phyloP scores from a whole-genome alignment of 345 rosid species.

The Sapria himalayana region DNA sequence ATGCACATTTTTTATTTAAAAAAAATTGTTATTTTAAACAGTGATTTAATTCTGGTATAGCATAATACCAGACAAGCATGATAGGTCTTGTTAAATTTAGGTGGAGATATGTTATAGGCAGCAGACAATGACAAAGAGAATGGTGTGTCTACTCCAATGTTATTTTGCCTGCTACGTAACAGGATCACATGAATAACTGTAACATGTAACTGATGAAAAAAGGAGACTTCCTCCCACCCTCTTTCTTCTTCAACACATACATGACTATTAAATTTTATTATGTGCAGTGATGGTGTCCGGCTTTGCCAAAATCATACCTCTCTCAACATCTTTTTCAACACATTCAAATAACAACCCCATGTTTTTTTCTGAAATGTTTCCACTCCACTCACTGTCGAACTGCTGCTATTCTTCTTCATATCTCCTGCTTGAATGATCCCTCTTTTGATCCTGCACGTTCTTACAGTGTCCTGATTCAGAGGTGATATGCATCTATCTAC shows the following conservation, averaged over 20 bases:
- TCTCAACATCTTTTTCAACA: constrained; percentile 68
- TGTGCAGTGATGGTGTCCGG: constrained; percentile 68
- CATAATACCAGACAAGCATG: too few relatives aligned
- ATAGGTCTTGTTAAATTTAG: too few relatives aligned
- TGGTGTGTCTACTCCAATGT: constrained; percentile 90
- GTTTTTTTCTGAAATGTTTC: constrained; percentile 89
- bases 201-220: constrained; percentile 79
- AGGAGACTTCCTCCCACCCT: constrained; percentile 88
- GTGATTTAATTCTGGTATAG: too few relatives aligned
- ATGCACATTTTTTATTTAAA: too few relatives aligned
- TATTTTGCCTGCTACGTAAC: constrained; percentile 86
- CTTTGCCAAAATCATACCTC: constrained; percentile 94
- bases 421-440: constrained; percentile 64
- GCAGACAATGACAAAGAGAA: constrained; percentile 44
- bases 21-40: too few relatives aligned
- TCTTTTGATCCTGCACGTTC: constrained; percentile 79
- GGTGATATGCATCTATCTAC: constrained; percentile 74
- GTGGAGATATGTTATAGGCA: too few relatives aligned
- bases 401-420: constrained; percentile 63
- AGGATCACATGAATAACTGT: constrained; percentile 89
- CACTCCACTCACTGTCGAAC: constrained; percentile 51
- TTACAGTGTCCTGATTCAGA: constrained; percentile 80
- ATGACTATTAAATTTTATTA: constrained; percentile 54
- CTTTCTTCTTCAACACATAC: constrained; percentile 94
- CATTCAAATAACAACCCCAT: constrained; percentile 85